Base-by-base conservation (phyloP, 1,284 basidiomycete genomes). In the Lentinus polychrous region DNA sequence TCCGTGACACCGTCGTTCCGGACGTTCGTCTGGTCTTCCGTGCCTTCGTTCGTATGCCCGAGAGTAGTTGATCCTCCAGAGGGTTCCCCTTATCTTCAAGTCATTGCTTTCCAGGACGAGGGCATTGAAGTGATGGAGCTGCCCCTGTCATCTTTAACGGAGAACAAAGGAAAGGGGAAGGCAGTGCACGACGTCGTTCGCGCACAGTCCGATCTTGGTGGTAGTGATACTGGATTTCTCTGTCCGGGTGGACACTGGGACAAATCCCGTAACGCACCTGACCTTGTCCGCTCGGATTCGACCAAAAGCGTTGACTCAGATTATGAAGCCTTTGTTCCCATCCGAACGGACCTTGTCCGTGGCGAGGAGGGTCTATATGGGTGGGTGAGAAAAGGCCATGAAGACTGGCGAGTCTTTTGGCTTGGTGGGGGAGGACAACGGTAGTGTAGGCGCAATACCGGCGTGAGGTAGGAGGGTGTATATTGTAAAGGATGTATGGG, bases 351-450 rank as follows among this genome's bases (percentile, higher is more conserved):
- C 31, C 64, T 66, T 55, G 57, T 79, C 57, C 72, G 70, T 53
- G 66, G 63, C 15, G 76, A 81, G 48, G 72, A 81, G 49, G 86
- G 86, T 7, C 63, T 84, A 8, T 90, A 90, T 59, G 86, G 75
- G 0, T 88, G 84, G 83, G 74, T 79, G 63, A 67, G 78, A 53
- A 86, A 81, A 59, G 86, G 80, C 11, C 51, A 70, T 3, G 76
- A 79, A 49, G 86, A 90, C 59, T 90, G 80, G 75, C 69, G 87
- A 22, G 74, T 90, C 12, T 79, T 90, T 58, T 90, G 87, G 87
- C 65, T 89, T 6, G 86, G 86, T 0, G 86, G 85, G 3, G 61
- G 62, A 40, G 65, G 67, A 64, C 61, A 27, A 57, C 67, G 35
- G 63, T 65, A 36, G 58, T 55, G 14, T 22, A 23, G 5, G 27